Evolutionary conservation across 2,329 filamentous ascomycete genomes (phyloP).

Genomic region (Arachnomyces sp.): DNA sequence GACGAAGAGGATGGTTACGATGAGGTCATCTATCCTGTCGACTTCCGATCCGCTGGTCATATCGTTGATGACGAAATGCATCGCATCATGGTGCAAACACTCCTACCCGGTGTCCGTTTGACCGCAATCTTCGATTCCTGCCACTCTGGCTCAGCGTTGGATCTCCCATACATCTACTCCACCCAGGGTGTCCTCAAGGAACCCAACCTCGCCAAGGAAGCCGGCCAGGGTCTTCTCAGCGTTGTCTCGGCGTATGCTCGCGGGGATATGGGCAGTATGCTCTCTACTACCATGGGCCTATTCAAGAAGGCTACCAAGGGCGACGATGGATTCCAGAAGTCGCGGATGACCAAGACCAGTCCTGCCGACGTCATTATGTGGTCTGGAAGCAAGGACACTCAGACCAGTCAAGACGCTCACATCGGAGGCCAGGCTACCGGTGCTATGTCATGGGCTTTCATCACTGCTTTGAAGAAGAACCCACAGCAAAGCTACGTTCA

Average conservation of each 20-base stretch:
- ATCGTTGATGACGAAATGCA: slow-evolving; percentile 76
- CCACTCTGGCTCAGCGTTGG: slow-evolving; percentile 58
- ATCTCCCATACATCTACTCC: slow-evolving; percentile 59
- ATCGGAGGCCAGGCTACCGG: slow-evolving; percentile 86
- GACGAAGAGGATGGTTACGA: slow-evolving; percentile 72
- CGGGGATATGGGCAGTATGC: slow-evolving; percentile 75
- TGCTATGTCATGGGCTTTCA: slow-evolving; percentile 98
- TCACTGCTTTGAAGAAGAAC: slow-evolving; percentile 81
- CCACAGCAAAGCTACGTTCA: slow-evolving; percentile 94
- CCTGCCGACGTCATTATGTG: slow-evolving; percentile 96
- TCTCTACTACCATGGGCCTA: slow-evolving; percentile 69
- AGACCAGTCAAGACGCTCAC: slow-evolving; percentile 88
- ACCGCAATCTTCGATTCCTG: slow-evolving; percentile 63
- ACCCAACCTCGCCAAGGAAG: slow-evolving; percentile 60
- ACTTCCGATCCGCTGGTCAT: slow-evolving; percentile 60
- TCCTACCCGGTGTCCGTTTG: slow-evolving; percentile 72
- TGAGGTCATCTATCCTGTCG: slow-evolving; percentile 71
- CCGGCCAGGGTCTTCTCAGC: slow-evolving; percentile 54
- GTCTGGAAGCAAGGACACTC: slow-evolving; percentile 91
- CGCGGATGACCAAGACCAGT: slow-evolving; percentile 81
- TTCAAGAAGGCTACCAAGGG: slow-evolving; percentile 81
- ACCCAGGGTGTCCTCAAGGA: slow-evolving; percentile 62
- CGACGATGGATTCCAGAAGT: slow-evolving; percentile 68
- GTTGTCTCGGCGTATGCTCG: slow-evolving; percentile 70
- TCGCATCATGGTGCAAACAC: slow-evolving; percentile 63